Evolutionary conservation across 805 yeast genomes (phyloP).

Genomic region (Sugiyamaella smithiae): DNA sequence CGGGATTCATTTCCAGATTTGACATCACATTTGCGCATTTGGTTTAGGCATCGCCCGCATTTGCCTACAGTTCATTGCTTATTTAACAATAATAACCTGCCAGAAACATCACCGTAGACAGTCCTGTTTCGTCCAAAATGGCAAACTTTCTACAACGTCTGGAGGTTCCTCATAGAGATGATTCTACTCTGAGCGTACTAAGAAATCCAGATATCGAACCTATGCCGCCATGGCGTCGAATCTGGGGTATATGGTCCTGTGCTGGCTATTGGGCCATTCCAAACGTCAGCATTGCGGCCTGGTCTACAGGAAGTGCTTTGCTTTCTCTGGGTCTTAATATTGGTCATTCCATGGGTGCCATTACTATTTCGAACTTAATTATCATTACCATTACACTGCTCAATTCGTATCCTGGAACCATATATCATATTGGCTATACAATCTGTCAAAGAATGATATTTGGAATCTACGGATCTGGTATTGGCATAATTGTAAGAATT

Average conservation of each 20-base stretch:
- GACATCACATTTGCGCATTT: no score
- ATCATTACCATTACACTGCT: conserved; percentile 41
- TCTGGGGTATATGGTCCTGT: conserved; percentile 45
- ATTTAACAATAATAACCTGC: no score
- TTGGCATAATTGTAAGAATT: conserved; percentile 44
- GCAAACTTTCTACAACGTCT: neutral
- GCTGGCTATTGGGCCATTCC: conserved; percentile 25
- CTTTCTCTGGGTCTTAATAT: conserved; percentile 44
- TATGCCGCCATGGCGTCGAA: conserved; percentile 33
- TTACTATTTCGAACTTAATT: conserved; percentile 42
- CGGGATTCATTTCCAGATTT: no score
- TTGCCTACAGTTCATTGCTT: no score
- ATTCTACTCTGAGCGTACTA: neutral
- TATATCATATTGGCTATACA: conserved; percentile 51
- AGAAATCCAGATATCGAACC: conserved; percentile 3
- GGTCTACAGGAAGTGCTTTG: conserved; percentile 44
- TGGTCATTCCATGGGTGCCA: conserved; percentile 44
- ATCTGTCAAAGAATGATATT: conserved; percentile 44
- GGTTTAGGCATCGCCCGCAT: no score
- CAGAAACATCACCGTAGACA: no score
- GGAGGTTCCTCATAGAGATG: conserved; percentile 1
- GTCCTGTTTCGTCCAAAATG: no score
- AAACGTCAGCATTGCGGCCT: conserved; percentile 39
- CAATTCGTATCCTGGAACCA: conserved; percentile 48
- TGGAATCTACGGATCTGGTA: conserved; percentile 46